phyloP scores from a whole-genome alignment of 495 filamentous ascomycete species.

The Margaritispora aquatica region DNA sequence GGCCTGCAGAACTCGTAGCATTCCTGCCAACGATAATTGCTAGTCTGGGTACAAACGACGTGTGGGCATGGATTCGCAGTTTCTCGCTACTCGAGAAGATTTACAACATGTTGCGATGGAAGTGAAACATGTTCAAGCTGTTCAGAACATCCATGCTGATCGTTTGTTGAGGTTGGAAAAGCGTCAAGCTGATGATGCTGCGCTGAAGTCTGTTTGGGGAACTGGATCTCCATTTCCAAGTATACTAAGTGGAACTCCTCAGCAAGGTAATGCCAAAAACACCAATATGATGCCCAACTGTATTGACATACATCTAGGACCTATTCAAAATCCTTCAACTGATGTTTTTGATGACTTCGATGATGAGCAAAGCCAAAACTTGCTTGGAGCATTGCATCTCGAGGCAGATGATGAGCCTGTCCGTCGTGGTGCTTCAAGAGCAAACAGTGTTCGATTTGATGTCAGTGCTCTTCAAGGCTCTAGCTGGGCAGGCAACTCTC shows the following conservation, averaged over 20 bases:
- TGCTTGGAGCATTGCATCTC: constrained; percentile 69
- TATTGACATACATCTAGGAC: constrained; percentile 46
- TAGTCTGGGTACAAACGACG: constrained; percentile 9
- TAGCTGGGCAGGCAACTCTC: constrained; percentile 72
- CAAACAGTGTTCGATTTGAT: constrained; percentile 98
- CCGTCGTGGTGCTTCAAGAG: constrained; percentile 82
- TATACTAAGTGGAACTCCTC: constrained; percentile 67
- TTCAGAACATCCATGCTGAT: constrained; percentile 77
- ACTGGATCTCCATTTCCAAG: constrained; percentile 81
- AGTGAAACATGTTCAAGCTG: constrained; percentile 71
- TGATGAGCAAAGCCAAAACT: constrained; percentile 63
- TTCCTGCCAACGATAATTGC: not conserved
- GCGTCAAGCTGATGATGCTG: constrained; percentile 72
- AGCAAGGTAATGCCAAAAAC: constrained; percentile 58
- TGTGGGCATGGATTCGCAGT: constrained; percentile 50
- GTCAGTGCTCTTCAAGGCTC: constrained; percentile 88
- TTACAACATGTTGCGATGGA: constrained; percentile 84
- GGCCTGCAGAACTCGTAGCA: too few species aligned
- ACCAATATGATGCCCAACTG: constrained; percentile 4
- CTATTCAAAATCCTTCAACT: constrained; percentile 62
- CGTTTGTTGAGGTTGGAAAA: constrained; percentile 73
- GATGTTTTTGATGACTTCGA: constrained; percentile 84
- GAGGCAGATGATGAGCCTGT: constrained; percentile 84
- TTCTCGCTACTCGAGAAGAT: constrained; percentile 55
- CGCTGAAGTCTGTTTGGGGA: constrained; percentile 81